Evolutionary conservation across 805 yeast genomes (phyloP), one percentile per base, ranked within the genome.

Genomic region (Wickerhamiella alocasiicola): DNA sequence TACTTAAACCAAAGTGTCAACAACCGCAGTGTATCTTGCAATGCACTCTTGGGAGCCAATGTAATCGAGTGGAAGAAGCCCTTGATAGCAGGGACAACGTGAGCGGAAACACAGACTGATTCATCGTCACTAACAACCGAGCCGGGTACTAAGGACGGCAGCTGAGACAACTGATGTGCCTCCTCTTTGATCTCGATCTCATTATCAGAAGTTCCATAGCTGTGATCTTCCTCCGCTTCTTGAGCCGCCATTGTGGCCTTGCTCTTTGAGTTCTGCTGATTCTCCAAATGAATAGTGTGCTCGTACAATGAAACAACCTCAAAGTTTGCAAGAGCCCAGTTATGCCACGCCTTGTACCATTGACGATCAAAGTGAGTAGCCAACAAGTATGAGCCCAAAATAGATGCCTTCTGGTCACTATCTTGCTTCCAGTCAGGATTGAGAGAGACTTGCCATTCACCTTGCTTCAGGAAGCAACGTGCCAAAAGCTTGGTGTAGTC

Each of bases 261-360:
- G 13, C 19, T n/a, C 6, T 44, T 41, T 13, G 46, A 46, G 6
- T 21, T 5, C 23, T 34, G 30, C 17, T 34, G 38, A 9, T 16
- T 20, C 21, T 16, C 15, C n/a, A 24, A 30, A 15, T 34, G 30
- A 4, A 34, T 34, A n/a, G 41, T 46, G 49, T 51, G 55, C 42
- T 51, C 55, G 20, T 68, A 63, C 20, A 79, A 66, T 0, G 95
- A 80, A 16, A 88, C 80, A 1, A 88, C 97, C 56, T 91, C 96
- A 56, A 87, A 91, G 59, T 93, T 91, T 1, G 97, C 96, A 55
- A 93, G 66, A 0, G 98, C 98, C 99, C 99, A 91, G 55, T 85
- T 88, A 57, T 91, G 99, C 98, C 98, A 93, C 13, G 97, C 98
- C 55, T 93, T 91, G 55, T 91, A 91, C 95, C 98, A 91, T 18